These are phyloP conservation scores for Colletotrichum sansevieriae DNA, from an alignment of 2,329 filamentous ascomycete genomes.

Conservation along the genomic window DNA sequence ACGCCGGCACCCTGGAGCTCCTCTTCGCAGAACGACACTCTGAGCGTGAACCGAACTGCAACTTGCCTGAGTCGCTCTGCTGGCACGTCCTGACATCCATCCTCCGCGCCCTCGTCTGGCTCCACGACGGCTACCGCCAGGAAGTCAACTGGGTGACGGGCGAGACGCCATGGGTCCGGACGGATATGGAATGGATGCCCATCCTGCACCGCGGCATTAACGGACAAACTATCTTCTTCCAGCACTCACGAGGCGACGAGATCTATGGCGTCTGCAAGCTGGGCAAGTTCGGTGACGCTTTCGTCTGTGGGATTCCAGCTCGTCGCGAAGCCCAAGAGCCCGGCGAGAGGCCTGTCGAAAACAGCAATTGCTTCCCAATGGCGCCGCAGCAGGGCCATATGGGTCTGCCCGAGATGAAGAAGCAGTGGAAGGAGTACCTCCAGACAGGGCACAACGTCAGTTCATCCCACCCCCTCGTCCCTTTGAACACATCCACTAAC, in stretches of 20 bases:
- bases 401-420: slow-evolving; percentile 29
- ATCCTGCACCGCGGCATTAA: slow-evolving; percentile 63
- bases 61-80: slow-evolving; percentile 65
- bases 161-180: slow-evolving; percentile 35
- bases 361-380: slow-evolving; percentile 24
- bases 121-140: slow-evolving; percentile 62
- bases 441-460: slow-evolving; percentile 29
- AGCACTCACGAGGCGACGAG: slow-evolving; percentile 60
- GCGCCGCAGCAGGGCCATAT: slow-evolving; percentile 31
- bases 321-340: slow-evolving; percentile 27
- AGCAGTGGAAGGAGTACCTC: slow-evolving; percentile 33
- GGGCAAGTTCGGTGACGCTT: slow-evolving; percentile 59
- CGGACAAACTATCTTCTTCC: slow-evolving; percentile 64
- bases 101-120: slow-evolving; percentile 62
- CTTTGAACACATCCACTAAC: not conserved
- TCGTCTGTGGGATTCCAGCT: slow-evolving; percentile 54
- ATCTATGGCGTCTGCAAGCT: slow-evolving; percentile 68
- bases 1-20: slow-evolving; percentile 62
- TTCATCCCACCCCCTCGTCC: not conserved
- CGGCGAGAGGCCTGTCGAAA: slow-evolving; percentile 15
- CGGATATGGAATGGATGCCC: slow-evolving; percentile 62
- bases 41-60: slow-evolving; percentile 46
- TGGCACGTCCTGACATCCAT: slow-evolving; percentile 68
- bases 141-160: slow-evolving; percentile 38
- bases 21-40: slow-evolving; percentile 51